These are phyloP conservation scores for Mikania micrantha DNA, from an alignment of 129 eudicot genomes.

Conservation along the genomic window DNA sequence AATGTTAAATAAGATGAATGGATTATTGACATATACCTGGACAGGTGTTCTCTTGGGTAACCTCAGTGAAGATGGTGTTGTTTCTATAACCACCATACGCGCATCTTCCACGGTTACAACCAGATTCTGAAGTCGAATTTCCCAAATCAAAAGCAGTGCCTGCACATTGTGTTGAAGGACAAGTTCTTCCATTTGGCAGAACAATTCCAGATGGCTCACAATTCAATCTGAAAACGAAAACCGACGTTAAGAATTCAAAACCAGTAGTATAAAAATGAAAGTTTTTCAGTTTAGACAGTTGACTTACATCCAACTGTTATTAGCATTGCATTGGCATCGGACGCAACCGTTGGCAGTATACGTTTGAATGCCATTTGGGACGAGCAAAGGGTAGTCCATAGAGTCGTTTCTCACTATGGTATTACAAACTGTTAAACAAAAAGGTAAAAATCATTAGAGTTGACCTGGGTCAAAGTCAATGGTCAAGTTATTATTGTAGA, in stretches of 20 bases:
- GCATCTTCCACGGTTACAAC: slow-evolving; percentile 53
- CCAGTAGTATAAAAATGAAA: neutral
- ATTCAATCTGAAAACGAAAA: slow-evolving; percentile 45
- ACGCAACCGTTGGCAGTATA: slow-evolving; percentile 58
- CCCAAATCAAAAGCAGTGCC: slow-evolving; percentile 41
- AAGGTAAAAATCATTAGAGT: neutral
- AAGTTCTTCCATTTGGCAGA: slow-evolving; percentile 28
- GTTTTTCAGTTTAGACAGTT: neutral
- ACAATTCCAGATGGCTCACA: slow-evolving; percentile 42
- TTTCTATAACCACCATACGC: slow-evolving; percentile 57
- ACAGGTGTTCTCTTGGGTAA: slow-evolving; percentile 50
- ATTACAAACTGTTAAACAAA: slow-evolving; percentile 41
- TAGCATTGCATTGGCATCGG: slow-evolving; percentile 53
- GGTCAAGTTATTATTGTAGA: neutral
- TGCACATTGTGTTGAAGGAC: slow-evolving; percentile 49
- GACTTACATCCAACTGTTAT: slow-evolving; percentile 65
- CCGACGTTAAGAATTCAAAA: neutral
- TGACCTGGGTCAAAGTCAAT: neutral
- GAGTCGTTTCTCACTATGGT: slow-evolving; percentile 45
- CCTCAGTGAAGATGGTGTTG: slow-evolving; percentile 30
- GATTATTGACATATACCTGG: slow-evolving; percentile 31
- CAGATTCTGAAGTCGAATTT: slow-evolving; percentile 37
- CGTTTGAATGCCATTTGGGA: slow-evolving; percentile 45
- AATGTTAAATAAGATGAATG: neutral
- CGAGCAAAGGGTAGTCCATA: slow-evolving; percentile 62